phyloP scores from a whole-genome alignment of 2,329 filamentous ascomycete genomes.

The Kalaharituber pfeilii region DNA sequence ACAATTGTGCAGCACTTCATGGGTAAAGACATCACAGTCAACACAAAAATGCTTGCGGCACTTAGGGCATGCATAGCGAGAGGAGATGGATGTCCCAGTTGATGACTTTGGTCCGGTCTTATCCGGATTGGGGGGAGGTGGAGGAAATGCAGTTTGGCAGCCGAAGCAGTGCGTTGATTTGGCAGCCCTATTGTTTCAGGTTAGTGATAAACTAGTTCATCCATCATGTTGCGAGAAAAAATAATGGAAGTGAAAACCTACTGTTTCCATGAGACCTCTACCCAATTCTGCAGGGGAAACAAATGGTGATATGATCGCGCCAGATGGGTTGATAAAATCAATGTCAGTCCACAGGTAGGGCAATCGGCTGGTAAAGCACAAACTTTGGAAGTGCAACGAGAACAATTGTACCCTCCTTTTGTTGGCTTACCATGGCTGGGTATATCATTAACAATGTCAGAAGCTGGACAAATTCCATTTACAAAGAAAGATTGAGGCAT shows the following conservation, averaged over 20 bases:
- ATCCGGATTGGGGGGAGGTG: slow-evolving; percentile 24
- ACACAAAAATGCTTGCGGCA: slow-evolving; percentile 90
- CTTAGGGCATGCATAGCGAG: slow-evolving; percentile 73
- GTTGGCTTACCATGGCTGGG: slow-evolving; percentile 20
- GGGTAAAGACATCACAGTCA: slow-evolving; percentile 89
- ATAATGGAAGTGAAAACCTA: slow-evolving; percentile 3
- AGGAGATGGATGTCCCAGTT: slow-evolving; percentile 16
- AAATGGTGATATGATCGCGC: slow-evolving; percentile 87
- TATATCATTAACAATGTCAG: too few relatives aligned
- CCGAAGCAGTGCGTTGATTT: slow-evolving; percentile 53
- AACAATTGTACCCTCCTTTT: slow-evolving; percentile 71
- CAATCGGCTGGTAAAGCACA: slow-evolving; percentile 82
- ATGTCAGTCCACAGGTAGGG: slow-evolving; percentile 73
- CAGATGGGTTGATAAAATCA: slow-evolving; percentile 85
- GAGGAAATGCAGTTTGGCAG: slow-evolving; percentile 57
- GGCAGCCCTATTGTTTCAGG: slow-evolving; percentile 31
- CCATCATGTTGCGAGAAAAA: neutral
- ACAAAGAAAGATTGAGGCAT: neutral
- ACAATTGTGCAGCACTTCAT: slow-evolving; percentile 90
- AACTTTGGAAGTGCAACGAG: slow-evolving; percentile 72
- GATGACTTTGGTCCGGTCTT: slow-evolving; percentile 10
- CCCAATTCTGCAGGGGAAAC: slow-evolving; percentile 79
- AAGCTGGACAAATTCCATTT: slow-evolving; percentile 2
- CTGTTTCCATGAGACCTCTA: slow-evolving; percentile 67
- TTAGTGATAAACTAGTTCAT: slow-evolving; percentile 3